A percentile compares a stretch with the other conserved stretches of the same genome.
These are phyloP conservation scores for Lactifluus volemus DNA, from an alignment of 768 basidiomycete genomes.

Conservation along the genomic window DNA sequence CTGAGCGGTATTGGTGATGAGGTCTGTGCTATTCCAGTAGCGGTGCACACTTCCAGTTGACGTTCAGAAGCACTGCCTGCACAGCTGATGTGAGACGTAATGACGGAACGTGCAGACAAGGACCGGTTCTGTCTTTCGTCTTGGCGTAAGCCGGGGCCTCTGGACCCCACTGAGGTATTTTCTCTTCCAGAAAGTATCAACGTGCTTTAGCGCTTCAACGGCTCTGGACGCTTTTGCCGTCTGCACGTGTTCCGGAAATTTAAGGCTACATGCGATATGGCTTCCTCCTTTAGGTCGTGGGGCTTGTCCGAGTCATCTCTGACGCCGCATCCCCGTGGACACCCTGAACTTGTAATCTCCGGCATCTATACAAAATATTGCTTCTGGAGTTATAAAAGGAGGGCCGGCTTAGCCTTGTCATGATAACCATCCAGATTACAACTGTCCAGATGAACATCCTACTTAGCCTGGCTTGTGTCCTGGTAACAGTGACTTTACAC, in stretches of 20 bases:
- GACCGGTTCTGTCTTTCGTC: background rate
- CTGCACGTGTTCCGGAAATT: slow-evolving; percentile 4
- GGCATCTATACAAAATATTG: background rate
- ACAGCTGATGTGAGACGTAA: slow-evolving; percentile 7
- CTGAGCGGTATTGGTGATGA: background rate
- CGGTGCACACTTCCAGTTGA: background rate
- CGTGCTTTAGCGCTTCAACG: background rate
- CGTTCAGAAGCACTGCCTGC: background rate
- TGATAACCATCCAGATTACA: background rate
- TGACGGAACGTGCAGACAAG: background rate
- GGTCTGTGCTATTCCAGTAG: background rate
- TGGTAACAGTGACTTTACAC: background rate
- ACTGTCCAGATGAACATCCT: slow-evolving; percentile 2
- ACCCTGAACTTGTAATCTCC: slow-evolving; percentile 7
- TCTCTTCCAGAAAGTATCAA: background rate
- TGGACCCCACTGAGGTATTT: background rate
- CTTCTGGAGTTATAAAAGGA: slow-evolving; percentile 3
- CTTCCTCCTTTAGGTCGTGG: background rate
- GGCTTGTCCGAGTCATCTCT: background rate
- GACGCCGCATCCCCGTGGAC: background rate
- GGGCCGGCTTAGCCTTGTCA: background rate
- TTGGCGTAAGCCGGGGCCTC: slow-evolving; percentile 1
- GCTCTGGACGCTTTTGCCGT: background rate
- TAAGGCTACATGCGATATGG: background rate
- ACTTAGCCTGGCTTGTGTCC: background rate